These are phyloP conservation scores for Daucus carota DNA, from an alignment of 129 eudicot species.

Conservation along the genomic window DH1_v3.0 NC_030382.2:43876001-43876500, in stretches of 20 bases:
- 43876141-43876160: neutral
- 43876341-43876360: neutral
- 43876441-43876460: neutral
- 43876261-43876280: neutral
- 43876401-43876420: neutral
- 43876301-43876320: neutral
- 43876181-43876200: neutral
- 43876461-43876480: neutral
- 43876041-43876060: neutral
- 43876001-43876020: neutral
- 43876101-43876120: neutral
- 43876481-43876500: neutral
- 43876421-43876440: neutral
- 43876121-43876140: conserved; percentile 2
- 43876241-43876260: neutral
- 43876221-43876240: neutral
- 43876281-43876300: neutral
- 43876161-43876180: neutral
- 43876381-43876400: neutral
- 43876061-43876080: neutral
- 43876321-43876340: neutral
- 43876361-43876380: neutral
- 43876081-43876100: neutral
- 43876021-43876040: neutral
- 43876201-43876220: neutral